phyloP scores from a whole-genome alignment of 2,329 filamentous ascomycete genomes.

The Didymosphaeria variabile region DNA sequence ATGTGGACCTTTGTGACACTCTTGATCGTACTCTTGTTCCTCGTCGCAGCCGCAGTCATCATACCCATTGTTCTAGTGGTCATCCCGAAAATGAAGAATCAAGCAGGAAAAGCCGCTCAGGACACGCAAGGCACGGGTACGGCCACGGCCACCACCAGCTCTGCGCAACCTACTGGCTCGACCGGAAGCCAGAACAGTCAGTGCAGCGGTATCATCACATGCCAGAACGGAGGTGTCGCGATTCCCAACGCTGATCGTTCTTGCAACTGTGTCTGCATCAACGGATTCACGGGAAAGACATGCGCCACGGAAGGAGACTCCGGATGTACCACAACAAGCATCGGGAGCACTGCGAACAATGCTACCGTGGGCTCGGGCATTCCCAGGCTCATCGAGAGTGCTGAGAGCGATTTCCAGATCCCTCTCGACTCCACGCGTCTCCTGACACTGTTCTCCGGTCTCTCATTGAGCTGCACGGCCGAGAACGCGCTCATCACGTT shows the following conservation, averaged over 20 bases:
- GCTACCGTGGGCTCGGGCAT: constrained; percentile 85
- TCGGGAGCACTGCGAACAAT: constrained; percentile 52
- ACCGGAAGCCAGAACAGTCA: constrained; percentile 29
- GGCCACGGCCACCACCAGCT: constrained; percentile 26
- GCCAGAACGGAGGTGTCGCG: constrained; percentile 82
- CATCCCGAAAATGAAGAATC: constrained; percentile 60
- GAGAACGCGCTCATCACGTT: constrained; percentile 92
- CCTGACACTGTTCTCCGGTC: constrained; percentile 77
- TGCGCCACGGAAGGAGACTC: constrained; percentile 63
- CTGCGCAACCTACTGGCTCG: constrained; percentile 30
- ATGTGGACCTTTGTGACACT: constrained; percentile 78
- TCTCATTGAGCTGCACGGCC: constrained; percentile 79
- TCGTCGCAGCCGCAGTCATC: constrained; percentile 82
- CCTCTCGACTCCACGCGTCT: constrained; percentile 75
- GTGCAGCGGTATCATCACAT: constrained; percentile 71
- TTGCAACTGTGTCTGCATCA: constrained; percentile 88
- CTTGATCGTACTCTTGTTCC: constrained; percentile 70
- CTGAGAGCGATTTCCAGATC: constrained; percentile 76
- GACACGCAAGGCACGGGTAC: constrained; percentile 36
- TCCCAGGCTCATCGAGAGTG: constrained; percentile 74
- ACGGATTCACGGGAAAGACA: constrained; percentile 78
- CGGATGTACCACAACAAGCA: constrained; percentile 64
- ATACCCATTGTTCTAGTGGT: constrained; percentile 75
- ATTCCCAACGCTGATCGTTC: constrained; percentile 68
- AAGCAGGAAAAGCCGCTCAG: constrained; percentile 27